Evolutionary conservation across 345 rosid species (phyloP).

Genomic region (Cardamine occulta): DNA sequence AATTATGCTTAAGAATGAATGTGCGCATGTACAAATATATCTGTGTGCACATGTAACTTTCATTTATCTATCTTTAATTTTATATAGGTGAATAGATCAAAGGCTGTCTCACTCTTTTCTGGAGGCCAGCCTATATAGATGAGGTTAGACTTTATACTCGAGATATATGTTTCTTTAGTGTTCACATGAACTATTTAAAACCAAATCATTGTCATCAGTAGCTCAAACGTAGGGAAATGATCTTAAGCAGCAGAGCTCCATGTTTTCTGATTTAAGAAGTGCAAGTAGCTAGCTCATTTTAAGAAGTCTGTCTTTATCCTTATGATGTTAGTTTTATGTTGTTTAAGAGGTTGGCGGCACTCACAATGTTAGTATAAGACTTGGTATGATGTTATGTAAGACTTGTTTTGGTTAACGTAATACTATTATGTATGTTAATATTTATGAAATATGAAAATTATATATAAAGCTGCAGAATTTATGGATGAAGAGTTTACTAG

Average conservation of each 20-base stretch:
- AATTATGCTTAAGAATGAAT: neutral
- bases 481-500: too few relatives aligned
- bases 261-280: neutral
- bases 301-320: too few relatives aligned
- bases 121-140: slow-evolving; percentile 16
- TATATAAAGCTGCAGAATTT: too few relatives aligned
- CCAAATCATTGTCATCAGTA: neutral
- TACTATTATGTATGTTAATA: too few relatives aligned
- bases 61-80: neutral
- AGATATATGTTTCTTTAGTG: neutral
- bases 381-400: too few relatives aligned
- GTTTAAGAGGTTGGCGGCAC: too few relatives aligned
- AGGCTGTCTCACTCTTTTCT: neutral
- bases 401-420: too few relatives aligned
- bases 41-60: slow-evolving; percentile 1
- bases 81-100: slow-evolving; percentile 25
- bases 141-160: slow-evolving; percentile 9
- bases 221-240: neutral
- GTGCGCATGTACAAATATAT: neutral
- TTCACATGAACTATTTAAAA: slow-evolving; percentile 18
- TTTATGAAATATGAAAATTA: too few relatives aligned
- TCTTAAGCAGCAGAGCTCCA: neutral
- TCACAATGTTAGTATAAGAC: too few relatives aligned
- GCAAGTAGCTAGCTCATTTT: too few relatives aligned
- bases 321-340: too few relatives aligned